A percentile compares a stretch with the other conserved stretches of the same genome.
Conservation (phyloP, 495 filamentous ascomycete genomes). For the Recurvomyces mirabilis region DNA sequence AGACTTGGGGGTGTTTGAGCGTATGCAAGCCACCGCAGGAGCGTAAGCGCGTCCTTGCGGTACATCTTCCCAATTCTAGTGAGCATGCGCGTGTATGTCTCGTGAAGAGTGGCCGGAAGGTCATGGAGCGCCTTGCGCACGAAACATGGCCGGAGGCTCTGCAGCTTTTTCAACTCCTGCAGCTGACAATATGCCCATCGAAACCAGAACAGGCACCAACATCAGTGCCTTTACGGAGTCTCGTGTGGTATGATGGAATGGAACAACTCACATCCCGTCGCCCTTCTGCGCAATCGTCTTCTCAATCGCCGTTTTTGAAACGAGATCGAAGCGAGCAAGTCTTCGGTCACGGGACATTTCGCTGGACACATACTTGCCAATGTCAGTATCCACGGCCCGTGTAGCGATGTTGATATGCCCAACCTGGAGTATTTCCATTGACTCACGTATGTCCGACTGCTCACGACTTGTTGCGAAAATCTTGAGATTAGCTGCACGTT, state of each 20-base stretch:
- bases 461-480: constrained; percentile 22
- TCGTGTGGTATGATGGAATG: too few species aligned
- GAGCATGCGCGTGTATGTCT: constrained; percentile 25
- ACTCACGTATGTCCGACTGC: constrained; percentile 10
- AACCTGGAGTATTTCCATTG: constrained; percentile 3
- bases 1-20: constrained; percentile 18
- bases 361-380: constrained; percentile 16
- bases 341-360: constrained; percentile 11
- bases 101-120: constrained; percentile 21
- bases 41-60: constrained; percentile 9
- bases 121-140: constrained; percentile 13
- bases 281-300: constrained; percentile 15
- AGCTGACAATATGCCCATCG: constrained; percentile 24
- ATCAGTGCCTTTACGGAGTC: too few species aligned
- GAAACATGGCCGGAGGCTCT: constrained; percentile 2
- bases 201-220: constrained; percentile 19
- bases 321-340: constrained; percentile 3
- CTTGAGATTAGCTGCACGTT: constrained; percentile 9
- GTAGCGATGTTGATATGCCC: constrained; percentile 2
- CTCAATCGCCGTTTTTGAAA: constrained; percentile 10
- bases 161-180: constrained; percentile 14
- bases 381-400: constrained; percentile 16
- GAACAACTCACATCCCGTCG: constrained; percentile 25
- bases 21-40: constrained; percentile 21
- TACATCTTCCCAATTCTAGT: constrained; percentile 9